Base-by-base conservation (phyloP, 2,329 filamentous ascomycete genomes). In the Calonectria naviculata region DNA sequence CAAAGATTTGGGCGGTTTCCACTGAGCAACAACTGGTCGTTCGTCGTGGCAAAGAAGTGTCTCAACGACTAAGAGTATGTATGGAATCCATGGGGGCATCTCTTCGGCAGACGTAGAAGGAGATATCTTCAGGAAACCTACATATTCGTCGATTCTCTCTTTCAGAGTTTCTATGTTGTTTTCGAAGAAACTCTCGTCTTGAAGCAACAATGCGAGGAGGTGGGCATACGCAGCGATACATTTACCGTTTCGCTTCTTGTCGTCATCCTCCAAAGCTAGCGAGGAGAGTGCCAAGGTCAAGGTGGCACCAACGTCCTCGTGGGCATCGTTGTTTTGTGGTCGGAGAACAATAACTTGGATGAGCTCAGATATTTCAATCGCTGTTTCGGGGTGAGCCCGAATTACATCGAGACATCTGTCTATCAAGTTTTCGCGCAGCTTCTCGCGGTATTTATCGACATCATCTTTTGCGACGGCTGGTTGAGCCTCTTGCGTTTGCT, bases 361-460 rank as follows among this genome's bases (percentile, higher is more conserved):
- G 24, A 99, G 87, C 78, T 98, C 95, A 0, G 95, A 91, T 56
- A 99, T 87, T 79, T 98, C 96, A 77, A 98, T 97, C 0, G 97
- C 97, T 13, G 96, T 92, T 75, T 94, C 92, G 17, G 95, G 93
- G 76, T 98, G 95, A 42, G 93, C 92, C 80, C 96, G 93, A 65
- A 99, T 92, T 38, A 98, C 92, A 78, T 98, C 95, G 26, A 99
- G 87, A 74, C 94, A 97, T 69, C 95, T 93, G 77, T 98, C 95
- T 70, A 98, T 95, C 66, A 98, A 84, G 67, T 94, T 92, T 24
- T 90, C 87, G 44, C 94, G 91, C 46, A 98, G 86, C n/a, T 87
- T 89, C 5, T 89, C 87, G 54, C 97, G 92, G 81, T 94, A 90
- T 38, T 90, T 89, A 73, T 98, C 94, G 8, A 99, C 87, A 74